Percentiles rank a stretch among this genome's conserved stretches.
phyloP scores from a whole-genome alignment of 106 monocot genomes.

The Dioscorea dumetorum region DNA sequence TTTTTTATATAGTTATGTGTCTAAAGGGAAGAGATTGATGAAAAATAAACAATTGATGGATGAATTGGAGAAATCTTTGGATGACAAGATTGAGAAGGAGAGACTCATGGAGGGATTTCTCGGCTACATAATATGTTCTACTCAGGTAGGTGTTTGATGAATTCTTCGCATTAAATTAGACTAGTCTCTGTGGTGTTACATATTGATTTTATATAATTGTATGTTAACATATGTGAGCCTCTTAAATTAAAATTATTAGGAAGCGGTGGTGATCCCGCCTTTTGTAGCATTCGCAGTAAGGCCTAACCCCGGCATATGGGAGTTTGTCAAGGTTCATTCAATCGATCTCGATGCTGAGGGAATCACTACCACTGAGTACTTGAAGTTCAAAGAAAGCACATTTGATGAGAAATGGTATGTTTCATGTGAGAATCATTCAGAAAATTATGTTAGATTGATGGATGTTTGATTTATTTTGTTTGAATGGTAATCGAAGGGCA shows the following conservation, averaged over 20 bases:
- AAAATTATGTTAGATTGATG: background rate
- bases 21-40: constrained; percentile 75
- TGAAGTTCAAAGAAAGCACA: constrained; percentile 78
- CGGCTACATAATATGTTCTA: constrained; percentile 83
- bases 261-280: constrained; percentile 80
- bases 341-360: constrained; percentile 66
- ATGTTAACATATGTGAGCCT: no score
- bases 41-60: constrained; percentile 78
- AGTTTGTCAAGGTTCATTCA: constrained; percentile 80
- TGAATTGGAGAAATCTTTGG: constrained; percentile 77
- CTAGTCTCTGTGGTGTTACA: no score
- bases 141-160: constrained; percentile 50
- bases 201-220: no score
- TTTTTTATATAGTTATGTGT: constrained; percentile 32
- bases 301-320: constrained; percentile 87
- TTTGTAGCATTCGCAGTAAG: constrained; percentile 72
- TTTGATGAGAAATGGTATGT: constrained; percentile 77
- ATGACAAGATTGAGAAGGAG: constrained; percentile 72
- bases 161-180: no score
- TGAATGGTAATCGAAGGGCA: constrained; percentile 44
- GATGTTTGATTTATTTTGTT: background rate
- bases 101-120: constrained; percentile 93
- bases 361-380: constrained; percentile 60
- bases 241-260: constrained; percentile 23
- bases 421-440: no score